Evolutionary conservation across 768 basidiomycete genomes (phyloP).

Genomic region (Rhodotorula sphaerocarpa): DNA sequence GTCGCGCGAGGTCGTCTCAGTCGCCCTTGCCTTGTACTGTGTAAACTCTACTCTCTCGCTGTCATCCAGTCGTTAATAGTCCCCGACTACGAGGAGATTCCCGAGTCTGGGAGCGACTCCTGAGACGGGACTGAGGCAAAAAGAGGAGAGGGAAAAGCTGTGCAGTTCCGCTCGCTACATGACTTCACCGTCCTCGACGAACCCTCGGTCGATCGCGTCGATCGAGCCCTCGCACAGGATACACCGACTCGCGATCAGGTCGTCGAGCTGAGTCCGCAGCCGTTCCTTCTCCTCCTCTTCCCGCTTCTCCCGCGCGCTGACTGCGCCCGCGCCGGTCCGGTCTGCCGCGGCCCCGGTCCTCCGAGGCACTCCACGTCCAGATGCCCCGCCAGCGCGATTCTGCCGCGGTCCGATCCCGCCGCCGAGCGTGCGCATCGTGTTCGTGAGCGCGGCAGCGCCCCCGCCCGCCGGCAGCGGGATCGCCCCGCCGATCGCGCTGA

Average conservation of each 20-base stretch:
- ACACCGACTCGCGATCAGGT: constrained; percentile 77
- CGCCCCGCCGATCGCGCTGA: constrained; percentile 59
- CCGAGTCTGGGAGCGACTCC: neutral
- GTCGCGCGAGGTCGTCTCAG: no score
- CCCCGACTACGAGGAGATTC: no score
- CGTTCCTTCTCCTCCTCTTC: constrained; percentile 67
- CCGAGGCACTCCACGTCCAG: constrained; percentile 40
- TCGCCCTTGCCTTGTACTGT: no score
- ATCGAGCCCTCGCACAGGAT: constrained; percentile 88
- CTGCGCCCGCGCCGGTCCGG: constrained; percentile 46
- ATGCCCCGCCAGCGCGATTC: constrained; percentile 48
- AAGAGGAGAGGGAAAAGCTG: no score
- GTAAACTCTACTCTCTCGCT: no score
- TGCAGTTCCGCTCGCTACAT: constrained; percentile 5
- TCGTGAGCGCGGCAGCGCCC: constrained; percentile 3
- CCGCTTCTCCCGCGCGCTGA: constrained; percentile 54
- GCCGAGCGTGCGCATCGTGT: constrained; percentile 1
- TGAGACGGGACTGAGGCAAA: no score
- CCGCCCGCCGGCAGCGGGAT: constrained; percentile 31
- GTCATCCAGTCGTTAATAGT: no score
- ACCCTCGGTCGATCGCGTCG: constrained; percentile 74
- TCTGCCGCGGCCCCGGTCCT: neutral
- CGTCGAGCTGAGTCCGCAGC: constrained; percentile 75
- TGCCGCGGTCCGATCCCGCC: neutral
- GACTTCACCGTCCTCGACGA: constrained; percentile 57